Conservation (phyloP, 768 basidiomycete species). For the Amanita exitialis region DNA sequence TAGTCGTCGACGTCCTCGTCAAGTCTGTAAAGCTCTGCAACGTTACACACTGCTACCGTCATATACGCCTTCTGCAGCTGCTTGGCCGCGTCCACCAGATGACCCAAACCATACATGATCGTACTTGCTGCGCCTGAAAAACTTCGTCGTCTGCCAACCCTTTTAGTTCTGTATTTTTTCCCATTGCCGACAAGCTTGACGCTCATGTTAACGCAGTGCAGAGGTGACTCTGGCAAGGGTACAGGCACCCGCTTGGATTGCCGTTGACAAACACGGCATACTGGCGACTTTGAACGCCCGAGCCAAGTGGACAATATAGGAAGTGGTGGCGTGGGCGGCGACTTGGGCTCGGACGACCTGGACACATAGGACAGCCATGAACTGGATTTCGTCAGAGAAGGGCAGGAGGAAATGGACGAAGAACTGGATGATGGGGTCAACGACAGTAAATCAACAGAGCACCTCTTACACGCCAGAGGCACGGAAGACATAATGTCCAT, state of each 20-base stretch:
- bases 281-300: background rate
- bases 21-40: conserved; percentile 18
- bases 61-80: conserved; percentile 52
- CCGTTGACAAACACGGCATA: background rate
- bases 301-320: conserved; percentile 6
- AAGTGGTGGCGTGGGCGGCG: conserved; percentile 14
- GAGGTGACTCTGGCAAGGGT: background rate
- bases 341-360: conserved; percentile 11
- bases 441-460: conserved; percentile 14
- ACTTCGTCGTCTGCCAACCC: background rate
- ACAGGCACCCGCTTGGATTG: background rate
- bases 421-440: conserved; percentile 12
- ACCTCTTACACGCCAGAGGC: conserved; percentile 13
- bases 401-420: conserved; percentile 5
- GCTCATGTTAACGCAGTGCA: background rate
- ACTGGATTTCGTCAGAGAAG: conserved; percentile 3
- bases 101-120: background rate
- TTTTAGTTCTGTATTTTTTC: background rate
- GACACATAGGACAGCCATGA: conserved; percentile 8
- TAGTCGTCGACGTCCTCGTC: conserved; percentile 12
- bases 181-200: background rate
- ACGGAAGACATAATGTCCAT: background rate
- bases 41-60: conserved; percentile 38
- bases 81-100: conserved; percentile 34
- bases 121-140: background rate